A percentile compares a stretch with the other conserved stretches of the same genome.
Conservation (phyloP, 208 protist species). For the Lotmaria passim region DNA sequence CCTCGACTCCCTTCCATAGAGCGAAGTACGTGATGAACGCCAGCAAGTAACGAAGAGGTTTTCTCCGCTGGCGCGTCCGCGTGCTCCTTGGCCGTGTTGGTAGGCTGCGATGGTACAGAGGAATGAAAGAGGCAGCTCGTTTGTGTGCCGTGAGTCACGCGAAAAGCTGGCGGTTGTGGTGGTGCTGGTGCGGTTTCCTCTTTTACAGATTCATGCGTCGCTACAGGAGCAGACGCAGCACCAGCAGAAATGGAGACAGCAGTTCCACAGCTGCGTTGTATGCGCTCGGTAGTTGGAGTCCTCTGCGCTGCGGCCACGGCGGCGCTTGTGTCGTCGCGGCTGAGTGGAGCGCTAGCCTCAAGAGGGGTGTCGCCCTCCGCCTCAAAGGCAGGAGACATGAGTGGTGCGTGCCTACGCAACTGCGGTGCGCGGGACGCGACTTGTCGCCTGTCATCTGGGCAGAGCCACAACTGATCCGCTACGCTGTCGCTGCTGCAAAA, state of each 20-base stretch:
- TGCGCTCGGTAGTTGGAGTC: too few relatives aligned
- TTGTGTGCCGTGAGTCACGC: not conserved
- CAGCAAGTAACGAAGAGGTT: not conserved
- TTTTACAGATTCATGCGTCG: too few relatives aligned
- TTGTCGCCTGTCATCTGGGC: not conserved
- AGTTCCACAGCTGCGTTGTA: not conserved
- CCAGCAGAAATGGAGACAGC: too few relatives aligned
- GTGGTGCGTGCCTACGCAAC: not conserved
- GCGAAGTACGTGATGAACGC: too few relatives aligned
- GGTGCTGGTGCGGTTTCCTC: too few relatives aligned
- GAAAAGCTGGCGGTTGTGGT: conserved; percentile 1
- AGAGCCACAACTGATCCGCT: conserved; percentile 1
- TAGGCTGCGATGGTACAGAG: not conserved
- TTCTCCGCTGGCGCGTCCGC: not conserved
- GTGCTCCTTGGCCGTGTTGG: not conserved
- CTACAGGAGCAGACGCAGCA: too few relatives aligned
- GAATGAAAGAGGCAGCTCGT: not conserved
- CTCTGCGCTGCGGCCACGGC: too few relatives aligned
- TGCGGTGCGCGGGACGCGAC: not conserved
- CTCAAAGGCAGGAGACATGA: conserved; percentile 6
- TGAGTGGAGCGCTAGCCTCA: too few relatives aligned
- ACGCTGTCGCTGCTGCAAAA: not conserved
- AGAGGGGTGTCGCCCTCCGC: too few relatives aligned
- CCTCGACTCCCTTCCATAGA: too few relatives aligned
- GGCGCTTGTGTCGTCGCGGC: too few relatives aligned